Conservation (phyloP, 345 rosid species). For the Eutrema heterophyllum region DNA sequence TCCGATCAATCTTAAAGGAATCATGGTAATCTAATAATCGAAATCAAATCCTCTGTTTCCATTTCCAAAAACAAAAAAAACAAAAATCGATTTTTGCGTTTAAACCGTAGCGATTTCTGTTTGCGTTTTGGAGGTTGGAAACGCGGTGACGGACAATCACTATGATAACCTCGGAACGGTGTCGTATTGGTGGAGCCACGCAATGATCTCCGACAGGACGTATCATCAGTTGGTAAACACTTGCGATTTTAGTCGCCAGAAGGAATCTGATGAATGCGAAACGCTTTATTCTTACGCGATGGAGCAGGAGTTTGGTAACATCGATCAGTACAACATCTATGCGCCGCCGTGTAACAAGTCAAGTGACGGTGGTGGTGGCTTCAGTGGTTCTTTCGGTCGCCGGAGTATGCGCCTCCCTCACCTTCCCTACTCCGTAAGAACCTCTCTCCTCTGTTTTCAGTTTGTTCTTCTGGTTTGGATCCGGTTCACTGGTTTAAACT, state of each 20-base stretch:
- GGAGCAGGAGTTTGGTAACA: conserved; percentile 93
- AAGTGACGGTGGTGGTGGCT: conserved; percentile 43
- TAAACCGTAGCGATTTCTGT: background rate
- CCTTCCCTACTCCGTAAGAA: conserved; percentile 44
- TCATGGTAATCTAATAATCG: conserved; percentile 52
- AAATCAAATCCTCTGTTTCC: conserved; percentile 7
- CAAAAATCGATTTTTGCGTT: too few relatives aligned
- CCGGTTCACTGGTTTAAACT: background rate
- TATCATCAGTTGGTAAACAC: conserved; percentile 74
- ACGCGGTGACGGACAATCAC: conserved; percentile 92
- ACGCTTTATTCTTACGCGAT: conserved; percentile 82
- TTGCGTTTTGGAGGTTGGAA: conserved; percentile 63
- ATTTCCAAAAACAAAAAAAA: background rate
- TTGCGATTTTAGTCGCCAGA: conserved; percentile 74
- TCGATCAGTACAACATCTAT: conserved; percentile 93
- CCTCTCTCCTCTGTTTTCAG: background rate
- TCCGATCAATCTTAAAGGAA: conserved; percentile 77
- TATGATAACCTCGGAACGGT: conserved; percentile 96
- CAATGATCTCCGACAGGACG: conserved; percentile 90
- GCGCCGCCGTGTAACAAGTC: conserved; percentile 88
- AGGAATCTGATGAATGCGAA: conserved; percentile 86
- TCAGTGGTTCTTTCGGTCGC: conserved; percentile 33
- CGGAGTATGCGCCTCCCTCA: conserved; percentile 61
- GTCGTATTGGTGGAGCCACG: conserved; percentile 99
- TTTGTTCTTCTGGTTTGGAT: background rate